Base-by-base conservation (phyloP, 139 green algal species). In the Closterium sp. region DNA sequence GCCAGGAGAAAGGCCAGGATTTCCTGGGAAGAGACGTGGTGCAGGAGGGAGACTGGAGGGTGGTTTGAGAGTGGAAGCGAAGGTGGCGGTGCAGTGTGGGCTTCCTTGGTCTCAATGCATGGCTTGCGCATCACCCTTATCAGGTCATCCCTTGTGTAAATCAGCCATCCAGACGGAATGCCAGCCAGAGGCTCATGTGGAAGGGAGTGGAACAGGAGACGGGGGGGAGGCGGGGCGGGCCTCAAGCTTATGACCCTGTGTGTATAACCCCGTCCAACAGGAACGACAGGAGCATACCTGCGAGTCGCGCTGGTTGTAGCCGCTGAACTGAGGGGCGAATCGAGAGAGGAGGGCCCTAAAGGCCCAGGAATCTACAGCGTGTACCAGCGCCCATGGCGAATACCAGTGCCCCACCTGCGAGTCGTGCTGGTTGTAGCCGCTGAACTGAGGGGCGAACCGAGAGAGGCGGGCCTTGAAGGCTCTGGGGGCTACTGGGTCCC, bases 121-220 rank as follows among this genome's bases (percentile, higher is more conserved):
- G 92, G 92, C 95, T 99, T 99, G 34, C 95, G 76, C 85, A 96
- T 93, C 86, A 99, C 96, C 55, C 97, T 93, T 94, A 99, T 99
- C 85, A 99, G 94, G 95, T 99, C 98, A n/a, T n/a, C n/a, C n/a
- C 93, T 99, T 97, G 93, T 99, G 97, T 91, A 99, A 93, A n/a
- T n/a, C n/a, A n/a, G n/a, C n/a, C n/a, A n/a, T n/a, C n/a, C n/a
- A n/a, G n/a, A n/a, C n/a, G n/a, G n/a, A n/a, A n/a, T n/a, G n/a
- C n/a, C n/a, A n/a, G n/a, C n/a, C n/a, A n/a, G n/a, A n/a, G n/a
- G n/a, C n/a, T n/a, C n/a, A n/a, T n/a, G n/a, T n/a, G n/a, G n/a
- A n/a, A n/a, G n/a, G n/a, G n/a, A n/a, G n/a, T n/a, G n/a, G n/a
- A n/a, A n/a, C n/a, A n/a, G n/a, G n/a, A n/a, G n/a, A n/a, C n/a